Evolutionary conservation across 106 monocot genomes (phyloP), one percentile per base, ranked within the genome.

Genomic region (Apostasia ramifera): DNA sequence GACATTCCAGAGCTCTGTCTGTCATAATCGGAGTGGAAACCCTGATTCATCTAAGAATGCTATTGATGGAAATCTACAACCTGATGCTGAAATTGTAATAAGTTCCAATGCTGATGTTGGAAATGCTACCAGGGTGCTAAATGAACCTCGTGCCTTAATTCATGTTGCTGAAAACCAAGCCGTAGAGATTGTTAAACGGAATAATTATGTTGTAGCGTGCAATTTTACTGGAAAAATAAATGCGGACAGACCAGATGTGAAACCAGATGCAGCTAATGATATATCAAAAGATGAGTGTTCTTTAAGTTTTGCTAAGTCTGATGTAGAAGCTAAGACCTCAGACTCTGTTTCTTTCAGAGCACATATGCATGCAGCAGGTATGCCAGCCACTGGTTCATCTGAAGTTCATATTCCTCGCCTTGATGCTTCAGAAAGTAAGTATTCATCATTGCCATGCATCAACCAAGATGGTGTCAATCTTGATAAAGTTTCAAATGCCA

Each of bases 11-110:
- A 66, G 10, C 38, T 38, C 40, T 59, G 42, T 43, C 44, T 62
- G 44, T 59, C 26, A 55, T 57, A 53, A 8, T 59, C 70, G 73
- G 45, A 46, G 12, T 47, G 64, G 10, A 60, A 58, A 85, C 47
- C 59, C 55, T 52, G 51, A 55, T 49, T 42, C 53, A 40, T 60
- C 11, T 12, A 56, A 57, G 2, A 48, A 72, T 53, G 69, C 45
- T 55, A 55, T 68, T 73, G 68, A 71, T 67, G 78, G 72, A 58
- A 76, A 59, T 5, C 71, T 77, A 64, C 74, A 71, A 41, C 13
- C 44, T 66, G 43, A 61, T 11, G 45, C n/a, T 8, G 43, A 69
- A 26, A 44, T 63, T 47, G 46, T 50, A 48, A 72, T 71, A 65
- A 65, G 48, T n/a, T 47, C 14, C 48, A 76, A 54, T 53, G 59